Evolutionary conservation across 805 yeast genomes (phyloP), one percentile per base, ranked within the genome.

Genomic region (Ogataea nakhonphanomensis): DNA sequence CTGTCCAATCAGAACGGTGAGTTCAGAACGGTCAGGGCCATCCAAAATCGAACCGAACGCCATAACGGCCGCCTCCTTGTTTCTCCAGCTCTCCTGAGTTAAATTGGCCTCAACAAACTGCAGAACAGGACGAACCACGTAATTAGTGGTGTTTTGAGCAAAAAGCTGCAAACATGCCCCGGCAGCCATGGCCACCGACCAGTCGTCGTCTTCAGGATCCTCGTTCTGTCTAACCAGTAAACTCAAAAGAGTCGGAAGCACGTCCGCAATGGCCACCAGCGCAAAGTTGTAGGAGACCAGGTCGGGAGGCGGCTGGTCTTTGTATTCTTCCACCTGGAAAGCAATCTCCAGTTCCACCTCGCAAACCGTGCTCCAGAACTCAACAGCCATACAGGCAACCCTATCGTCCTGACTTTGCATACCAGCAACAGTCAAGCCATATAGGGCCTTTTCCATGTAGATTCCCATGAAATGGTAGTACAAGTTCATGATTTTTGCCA

Each of bases 291-390:
- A 90, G 45, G 79, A 73, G 30, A 71, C 67, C 33, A 78, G 65
- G 12, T 72, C 76, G 6, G 64, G 61, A 29, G 60, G 55, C 11
- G 67, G 65, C 35, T 73, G 71, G 39, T 71, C 73, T 32, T 77
- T 78, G 53, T 61, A 71, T 51, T 83, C 89, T 34, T 79, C 81
- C 49, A 76, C 70, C 58, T 81, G 86, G 44, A 77, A 64, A 12
- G 84, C 78, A 44, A 86, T 79, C 48, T 87, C 96, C 48, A 85
- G 73, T 65, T 93, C 99, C 59, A 84, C 96, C 68, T 93, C 99
- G 69, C 98, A 90, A n/a, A 93, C 93, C n/a, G 99, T 88, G 44
- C 91, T 81, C 99, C 99, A 93, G 62, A 93, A 91, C 67, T 93
- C 99, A 43, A 93, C 93, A 23, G 99, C 97, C 97, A 91, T 90